A percentile compares a stretch with the other conserved stretches of the same genome.
phyloP scores from a whole-genome alignment of 495 filamentous ascomycete species.

The Neurospora sublineolata region DNA sequence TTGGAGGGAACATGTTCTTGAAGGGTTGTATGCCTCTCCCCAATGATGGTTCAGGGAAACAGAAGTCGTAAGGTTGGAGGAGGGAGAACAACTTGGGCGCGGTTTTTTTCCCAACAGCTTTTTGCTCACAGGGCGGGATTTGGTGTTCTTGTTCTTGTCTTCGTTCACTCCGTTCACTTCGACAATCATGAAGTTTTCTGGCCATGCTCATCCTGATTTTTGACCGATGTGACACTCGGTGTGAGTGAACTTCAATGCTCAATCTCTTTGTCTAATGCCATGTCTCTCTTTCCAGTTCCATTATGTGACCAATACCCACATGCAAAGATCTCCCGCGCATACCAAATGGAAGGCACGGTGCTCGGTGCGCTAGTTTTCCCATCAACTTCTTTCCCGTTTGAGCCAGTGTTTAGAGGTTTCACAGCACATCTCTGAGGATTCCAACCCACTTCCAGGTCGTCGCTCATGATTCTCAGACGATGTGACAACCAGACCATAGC shows the following conservation, averaged over 20 bases:
- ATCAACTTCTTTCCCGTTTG: too few species aligned
- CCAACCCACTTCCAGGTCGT: background rate
- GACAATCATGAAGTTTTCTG: background rate
- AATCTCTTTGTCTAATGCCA: background rate
- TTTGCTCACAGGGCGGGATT: too few species aligned
- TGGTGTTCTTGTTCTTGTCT: background rate
- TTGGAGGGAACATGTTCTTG: background rate
- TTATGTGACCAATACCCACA: background rate
- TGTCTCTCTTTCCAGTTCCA: background rate
- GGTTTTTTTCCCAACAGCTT: background rate
- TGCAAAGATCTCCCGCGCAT: too few species aligned
- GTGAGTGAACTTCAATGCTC: background rate
- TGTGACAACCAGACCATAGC: background rate
- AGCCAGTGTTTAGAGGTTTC: too few species aligned
- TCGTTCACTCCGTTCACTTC: background rate
- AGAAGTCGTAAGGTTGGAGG: background rate
- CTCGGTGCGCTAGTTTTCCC: too few species aligned
- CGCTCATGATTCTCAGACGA: background rate
- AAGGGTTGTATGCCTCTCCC: too few species aligned
- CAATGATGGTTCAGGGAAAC: too few species aligned
- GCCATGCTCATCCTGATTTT: background rate
- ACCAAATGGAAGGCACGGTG: too few species aligned
- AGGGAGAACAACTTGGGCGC: background rate
- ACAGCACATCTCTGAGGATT: background rate
- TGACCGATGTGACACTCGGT: background rate